Base-by-base conservation (phyloP, 352 stramenopile genomes). In the Phytophthora palmivora region DNA sequence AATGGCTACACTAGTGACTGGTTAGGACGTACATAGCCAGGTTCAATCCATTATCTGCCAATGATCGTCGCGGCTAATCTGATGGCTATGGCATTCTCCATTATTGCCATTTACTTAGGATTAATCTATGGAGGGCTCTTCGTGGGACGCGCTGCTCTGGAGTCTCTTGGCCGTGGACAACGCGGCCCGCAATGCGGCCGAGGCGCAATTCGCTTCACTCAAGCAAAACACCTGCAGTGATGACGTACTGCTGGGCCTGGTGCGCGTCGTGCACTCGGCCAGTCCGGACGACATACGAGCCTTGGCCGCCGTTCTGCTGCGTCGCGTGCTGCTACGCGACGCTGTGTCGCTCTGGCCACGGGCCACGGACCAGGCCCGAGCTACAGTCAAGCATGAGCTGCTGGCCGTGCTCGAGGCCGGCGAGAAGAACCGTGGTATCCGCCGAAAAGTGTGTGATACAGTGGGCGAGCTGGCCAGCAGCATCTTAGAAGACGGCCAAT, bases 401-500 rank as follows among this genome's bases (percentile, higher is more conserved):
- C 68, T 95, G 38, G 70, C 72, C 3, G 76, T 92, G 56, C 72
- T 95, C 11, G 70, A 73, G 43, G 61, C 53, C 34, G 67, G 67
- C 18, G 85, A 94, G 54, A 49, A 68, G 38, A 87, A 94, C 60
- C 78, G 79, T 44, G 86, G 86, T 57, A 93, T 95, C 62, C 82
- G 87, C 12, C 82, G 87, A 32, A 92, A 93, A 48, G 79, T 93
- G 43, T 93, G 87, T 56, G 87, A 95, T 61, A 95, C 81, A 10
- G 87, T 95, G 32, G 87, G 87, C 39, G 87, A 95, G 43, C 63
- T 95, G 37, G 87, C 84, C 55, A 88, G 72, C 61, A 88, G 74
- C 44, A 88, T 95, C 63, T 52, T 95, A 14, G 87, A 93, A 24
- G 82, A 95, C 65, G 81, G 76, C 19, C 82, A 95, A 51, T 95